These are phyloP conservation scores for Thuja plicata DNA, from an alignment of 83 land plant genomes.

Conservation along the genomic window DNA sequence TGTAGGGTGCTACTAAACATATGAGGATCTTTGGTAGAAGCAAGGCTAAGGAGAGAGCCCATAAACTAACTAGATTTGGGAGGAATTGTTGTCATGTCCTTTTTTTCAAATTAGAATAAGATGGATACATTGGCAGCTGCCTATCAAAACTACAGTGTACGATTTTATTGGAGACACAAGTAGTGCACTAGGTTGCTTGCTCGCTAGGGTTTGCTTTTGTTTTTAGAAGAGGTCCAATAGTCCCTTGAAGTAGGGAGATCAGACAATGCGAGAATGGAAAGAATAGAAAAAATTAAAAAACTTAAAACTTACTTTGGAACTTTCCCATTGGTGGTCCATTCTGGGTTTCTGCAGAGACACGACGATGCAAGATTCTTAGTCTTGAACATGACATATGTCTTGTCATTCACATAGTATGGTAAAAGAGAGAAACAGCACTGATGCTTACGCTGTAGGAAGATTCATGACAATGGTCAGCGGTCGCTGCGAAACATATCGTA, in stretches of 20 bases:
- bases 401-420: neutral
- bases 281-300: neutral
- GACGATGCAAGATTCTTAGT: neutral
- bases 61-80: too few relatives aligned
- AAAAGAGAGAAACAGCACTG: neutral
- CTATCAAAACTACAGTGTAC: too few relatives aligned
- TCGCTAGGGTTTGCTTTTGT: neutral
- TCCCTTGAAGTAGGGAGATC: neutral
- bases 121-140: too few relatives aligned
- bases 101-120: too few relatives aligned
- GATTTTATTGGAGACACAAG: too few relatives aligned
- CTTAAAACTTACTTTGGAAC: neutral
- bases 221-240: neutral
- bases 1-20: too few relatives aligned
- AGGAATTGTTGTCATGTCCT: too few relatives aligned
- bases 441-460: constrained; percentile 1
- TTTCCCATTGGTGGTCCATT: neutral
- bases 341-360: neutral
- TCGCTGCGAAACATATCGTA: neutral
- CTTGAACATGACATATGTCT: neutral
- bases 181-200: too few relatives aligned
- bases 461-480: neutral
- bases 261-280: neutral
- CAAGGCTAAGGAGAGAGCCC: too few relatives aligned
- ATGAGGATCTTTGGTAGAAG: too few relatives aligned